A percentile compares a stretch with the other conserved stretches of the same genome.
Evolutionary conservation across 805 yeast species (phyloP).

Genomic region (Isabelozyma gotoi): DNA sequence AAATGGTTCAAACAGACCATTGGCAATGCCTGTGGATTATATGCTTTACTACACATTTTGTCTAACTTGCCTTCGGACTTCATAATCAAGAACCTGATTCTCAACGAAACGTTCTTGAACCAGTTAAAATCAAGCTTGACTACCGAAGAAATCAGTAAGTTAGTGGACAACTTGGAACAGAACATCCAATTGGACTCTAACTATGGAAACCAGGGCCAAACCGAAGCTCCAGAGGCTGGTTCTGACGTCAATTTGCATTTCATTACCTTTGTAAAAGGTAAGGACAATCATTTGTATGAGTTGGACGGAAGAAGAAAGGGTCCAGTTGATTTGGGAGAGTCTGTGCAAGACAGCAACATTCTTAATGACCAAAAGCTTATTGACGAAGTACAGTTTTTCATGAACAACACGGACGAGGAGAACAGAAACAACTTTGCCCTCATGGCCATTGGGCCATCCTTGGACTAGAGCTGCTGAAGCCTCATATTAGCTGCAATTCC

Average conservation of each 20-base stretch:
- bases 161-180: constrained; percentile 48
- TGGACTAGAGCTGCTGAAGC: constrained; percentile 24
- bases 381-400: constrained; percentile 62
- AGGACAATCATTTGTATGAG: constrained; percentile 66
- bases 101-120: constrained; percentile 18
- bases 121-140: constrained; percentile 16
- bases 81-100: constrained; percentile 37
- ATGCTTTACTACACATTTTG: constrained; percentile 72
- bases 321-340: constrained; percentile 61
- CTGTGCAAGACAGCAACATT: constrained; percentile 43
- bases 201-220: constrained; percentile 56
- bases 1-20: constrained; percentile 87
- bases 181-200: constrained; percentile 40
- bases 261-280: constrained; percentile 63
- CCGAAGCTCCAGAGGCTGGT: constrained; percentile 63
- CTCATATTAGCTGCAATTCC: too few species aligned
- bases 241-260: constrained; percentile 65
- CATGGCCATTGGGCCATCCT: constrained; percentile 70
- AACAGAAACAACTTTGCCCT: constrained; percentile 69
- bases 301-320: constrained; percentile 87
- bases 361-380: constrained; percentile 51
- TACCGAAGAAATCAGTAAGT: constrained; percentile 35
- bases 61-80: constrained; percentile 48
- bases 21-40: constrained; percentile 89
- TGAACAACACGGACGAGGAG: constrained; percentile 58